Conservation (phyloP, 2,329 filamentous ascomycete genomes). For the Diaporthe amygdali region DNA sequence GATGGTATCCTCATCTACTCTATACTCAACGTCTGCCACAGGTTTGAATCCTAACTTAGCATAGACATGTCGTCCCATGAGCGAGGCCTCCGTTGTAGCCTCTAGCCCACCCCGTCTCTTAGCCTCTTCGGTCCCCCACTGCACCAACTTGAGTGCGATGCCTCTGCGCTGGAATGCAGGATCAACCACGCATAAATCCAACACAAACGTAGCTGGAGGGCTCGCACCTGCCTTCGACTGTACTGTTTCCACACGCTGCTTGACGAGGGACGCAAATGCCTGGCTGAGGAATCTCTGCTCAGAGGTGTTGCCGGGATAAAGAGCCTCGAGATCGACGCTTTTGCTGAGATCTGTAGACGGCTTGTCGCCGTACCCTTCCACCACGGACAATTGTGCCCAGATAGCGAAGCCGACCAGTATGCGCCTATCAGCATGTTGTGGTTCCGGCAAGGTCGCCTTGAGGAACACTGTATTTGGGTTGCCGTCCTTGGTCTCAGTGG, state of each 20-base stretch:
- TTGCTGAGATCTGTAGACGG: slow-evolving; percentile 39
- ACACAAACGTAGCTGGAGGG: slow-evolving; percentile 52
- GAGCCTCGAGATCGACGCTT: slow-evolving; percentile 36
- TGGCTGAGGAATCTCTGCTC: slow-evolving; percentile 54
- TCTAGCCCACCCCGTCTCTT: slow-evolving; percentile 46
- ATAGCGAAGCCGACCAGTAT: slow-evolving; percentile 58
- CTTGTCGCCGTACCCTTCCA: slow-evolving; percentile 52
- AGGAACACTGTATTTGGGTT: slow-evolving; percentile 56
- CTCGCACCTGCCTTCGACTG: slow-evolving; percentile 42
- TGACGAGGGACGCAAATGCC: slow-evolving; percentile 47
- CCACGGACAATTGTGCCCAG: slow-evolving; percentile 57
- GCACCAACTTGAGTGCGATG: slow-evolving; percentile 49
- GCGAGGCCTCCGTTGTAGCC: slow-evolving; percentile 50
- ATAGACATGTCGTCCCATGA: slow-evolving; percentile 54
- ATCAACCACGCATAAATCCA: slow-evolving; percentile 58
- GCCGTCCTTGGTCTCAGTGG: slow-evolving; percentile 47
- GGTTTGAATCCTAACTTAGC: slow-evolving; percentile 49
- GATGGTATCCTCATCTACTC: slow-evolving; percentile 48
- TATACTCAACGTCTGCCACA: slow-evolving; percentile 47
- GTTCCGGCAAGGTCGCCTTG: slow-evolving; percentile 54
- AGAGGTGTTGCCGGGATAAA: slow-evolving; percentile 48
- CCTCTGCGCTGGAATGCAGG: slow-evolving; percentile 58
- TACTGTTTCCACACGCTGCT: slow-evolving; percentile 46
- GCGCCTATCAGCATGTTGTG: slow-evolving; percentile 31
- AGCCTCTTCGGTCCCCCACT: slow-evolving; percentile 54